phyloP scores from a whole-genome alignment of 345 rosid genomes.

The Hevea brasiliensis region DNA sequence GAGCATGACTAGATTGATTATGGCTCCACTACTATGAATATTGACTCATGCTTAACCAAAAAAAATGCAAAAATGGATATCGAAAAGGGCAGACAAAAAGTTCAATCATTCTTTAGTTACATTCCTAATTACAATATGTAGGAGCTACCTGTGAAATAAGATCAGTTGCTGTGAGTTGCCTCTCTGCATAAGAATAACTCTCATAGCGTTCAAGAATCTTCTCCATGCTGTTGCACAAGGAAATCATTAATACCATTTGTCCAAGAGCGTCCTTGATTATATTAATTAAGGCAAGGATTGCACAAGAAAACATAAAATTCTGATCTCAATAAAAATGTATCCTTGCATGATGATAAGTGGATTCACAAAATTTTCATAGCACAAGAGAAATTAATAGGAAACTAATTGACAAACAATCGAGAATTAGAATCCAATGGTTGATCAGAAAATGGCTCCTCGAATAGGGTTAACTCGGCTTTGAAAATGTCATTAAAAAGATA shows the following conservation, averaged over 20 bases:
- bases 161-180: conserved; percentile 23
- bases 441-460: no score
- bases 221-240: conserved; percentile 31
- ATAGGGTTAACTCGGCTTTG: no score
- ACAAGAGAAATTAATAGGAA: no score
- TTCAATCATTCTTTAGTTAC: no score
- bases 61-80: not conserved
- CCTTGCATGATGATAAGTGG: no score
- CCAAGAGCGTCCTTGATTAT: not conserved
- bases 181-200: conserved; percentile 29
- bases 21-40: no score
- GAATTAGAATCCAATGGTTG: no score
- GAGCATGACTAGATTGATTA: not conserved
- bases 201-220: conserved; percentile 38
- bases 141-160: conserved; percentile 16
- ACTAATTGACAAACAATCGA: no score
- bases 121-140: not conserved
- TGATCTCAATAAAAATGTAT: no score
- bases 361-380: no score
- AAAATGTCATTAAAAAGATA: no score
- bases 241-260: not conserved
- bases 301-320: not conserved
- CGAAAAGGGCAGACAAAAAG: not conserved
- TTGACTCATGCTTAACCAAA: not conserved
- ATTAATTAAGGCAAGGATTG: not conserved